Evolutionary conservation across 805 yeast species (phyloP), one percentile per base, ranked within the genome.

Genomic region (Saccharomyces jurei): DNA sequence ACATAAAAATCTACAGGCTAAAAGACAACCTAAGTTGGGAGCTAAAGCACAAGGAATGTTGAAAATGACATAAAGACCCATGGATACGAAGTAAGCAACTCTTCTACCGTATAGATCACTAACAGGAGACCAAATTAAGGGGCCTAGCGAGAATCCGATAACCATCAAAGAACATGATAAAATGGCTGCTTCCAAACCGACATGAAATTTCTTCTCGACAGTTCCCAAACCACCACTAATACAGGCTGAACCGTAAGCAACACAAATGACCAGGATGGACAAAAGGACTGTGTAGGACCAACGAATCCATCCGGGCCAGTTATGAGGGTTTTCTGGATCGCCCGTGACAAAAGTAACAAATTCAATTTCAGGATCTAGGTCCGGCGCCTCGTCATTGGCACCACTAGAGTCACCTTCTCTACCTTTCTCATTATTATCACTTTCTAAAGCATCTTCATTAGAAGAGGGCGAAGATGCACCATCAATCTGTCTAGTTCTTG

Each of bases 191-290:
- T 87, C 96, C 1, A 74, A 68, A 14, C 87, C 80, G 25, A 90
- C 96, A 57, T 81, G 72, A 68, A 77, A 89, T 62, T 82, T 77
- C 13, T 84, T 84, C 57, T 75, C 73, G 56, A 89, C 82, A 17
- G 85, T 75, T n/a, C 77, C 79, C 50, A 91, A 73, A 48, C 95
- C 94, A 62, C 96, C 96, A 27, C 96, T 85, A 63, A 89, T 86
- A 67, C 92, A 86, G 1, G 97, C 86, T 3, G 96, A 88, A 46
- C 97, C 97, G 68, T 88, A 90, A 1, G 97, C 97, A 30, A 92
- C 96, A 63, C 89, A 81, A 54, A 91, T 84, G 51, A 91, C 97
- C 58, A 87, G 77, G 30, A 81, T 60, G 1, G 96, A 83, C 26
- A 88, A 74, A 10, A 83, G 59, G 30, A 86, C 66, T 0, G 97